These are phyloP conservation scores for Lodderomyces metapsilosis DNA, from an alignment of 1,139 yeast species.

Conservation along the genomic window DNA sequence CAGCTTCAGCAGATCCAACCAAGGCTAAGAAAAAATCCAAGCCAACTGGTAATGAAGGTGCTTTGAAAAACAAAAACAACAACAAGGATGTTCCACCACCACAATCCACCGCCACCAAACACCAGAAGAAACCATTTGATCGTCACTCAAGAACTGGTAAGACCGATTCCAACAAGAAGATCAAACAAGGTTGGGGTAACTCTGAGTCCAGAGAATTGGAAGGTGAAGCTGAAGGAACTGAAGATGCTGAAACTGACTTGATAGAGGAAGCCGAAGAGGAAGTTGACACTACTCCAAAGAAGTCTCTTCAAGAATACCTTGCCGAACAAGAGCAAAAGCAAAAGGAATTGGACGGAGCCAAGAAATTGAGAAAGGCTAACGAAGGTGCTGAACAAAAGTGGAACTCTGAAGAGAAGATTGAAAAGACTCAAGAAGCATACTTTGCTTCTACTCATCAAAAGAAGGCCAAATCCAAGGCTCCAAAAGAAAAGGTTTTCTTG, in stretches of 20 bases:
- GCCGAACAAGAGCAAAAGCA: constrained; percentile 56
- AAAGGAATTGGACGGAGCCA: constrained; percentile 41
- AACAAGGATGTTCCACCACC: constrained; percentile 71
- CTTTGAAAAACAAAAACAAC: constrained; percentile 70
- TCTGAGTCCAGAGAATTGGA: constrained; percentile 60
- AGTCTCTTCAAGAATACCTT: constrained; percentile 73
- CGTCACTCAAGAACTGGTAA: constrained; percentile 85
- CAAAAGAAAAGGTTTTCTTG: constrained; percentile 67
- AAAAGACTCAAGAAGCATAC: constrained; percentile 56
- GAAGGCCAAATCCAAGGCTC: constrained; percentile 59
- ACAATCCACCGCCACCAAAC: constrained; percentile 50
- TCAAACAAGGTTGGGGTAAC: constrained; percentile 82
- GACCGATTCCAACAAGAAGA: constrained; percentile 81
- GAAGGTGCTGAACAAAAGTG: constrained; percentile 61
- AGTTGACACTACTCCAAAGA: constrained; percentile 47
- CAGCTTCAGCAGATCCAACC: constrained; percentile 78
- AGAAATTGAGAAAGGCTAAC: constrained; percentile 53
- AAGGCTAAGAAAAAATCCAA: constrained; percentile 79
- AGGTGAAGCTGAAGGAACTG: constrained; percentile 64
- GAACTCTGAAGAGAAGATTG: constrained; percentile 62
- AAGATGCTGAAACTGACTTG: constrained; percentile 54
- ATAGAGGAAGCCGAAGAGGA: constrained; percentile 38
- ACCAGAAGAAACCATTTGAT: constrained; percentile 66
- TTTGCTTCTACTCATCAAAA: constrained; percentile 57
- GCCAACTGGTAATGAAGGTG: constrained; percentile 87